A percentile compares a stretch with the other conserved stretches of the same genome.
Conservation (phyloP, 805 yeast species). For the Barnettozyma populi region DNA sequence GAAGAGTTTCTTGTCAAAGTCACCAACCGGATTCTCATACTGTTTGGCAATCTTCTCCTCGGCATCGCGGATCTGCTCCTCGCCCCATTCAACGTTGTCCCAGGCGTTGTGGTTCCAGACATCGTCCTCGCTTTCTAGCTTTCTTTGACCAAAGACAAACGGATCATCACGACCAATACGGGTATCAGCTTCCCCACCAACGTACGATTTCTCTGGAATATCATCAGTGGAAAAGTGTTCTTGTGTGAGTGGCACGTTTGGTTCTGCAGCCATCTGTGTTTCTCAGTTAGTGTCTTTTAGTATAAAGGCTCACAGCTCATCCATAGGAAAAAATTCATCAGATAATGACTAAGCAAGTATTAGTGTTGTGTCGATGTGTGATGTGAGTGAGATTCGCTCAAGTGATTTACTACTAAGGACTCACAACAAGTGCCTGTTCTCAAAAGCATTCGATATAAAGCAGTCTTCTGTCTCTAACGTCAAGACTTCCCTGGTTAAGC, state of each 20-base stretch:
- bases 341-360: background rate
- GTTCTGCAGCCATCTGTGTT: background rate
- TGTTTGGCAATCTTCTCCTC: slow-evolving; percentile 70
- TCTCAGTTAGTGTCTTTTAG: background rate
- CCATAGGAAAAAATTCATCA: background rate
- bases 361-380: no score
- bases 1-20: slow-evolving; percentile 72
- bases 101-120: slow-evolving; percentile 90
- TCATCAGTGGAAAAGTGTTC: background rate
- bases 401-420: no score
- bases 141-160: slow-evolving; percentile 87
- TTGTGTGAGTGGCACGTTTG: background rate
- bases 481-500: no score
- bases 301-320: no score
- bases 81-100: slow-evolving; percentile 98
- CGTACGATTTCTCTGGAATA: background rate
- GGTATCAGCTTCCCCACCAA: slow-evolving; percentile 27
- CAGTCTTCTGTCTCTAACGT: no score
- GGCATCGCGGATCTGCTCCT: slow-evolving; percentile 75
- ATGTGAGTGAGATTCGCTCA: no score
- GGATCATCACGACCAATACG: slow-evolving; percentile 84
- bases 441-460: no score
- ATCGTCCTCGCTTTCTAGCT: slow-evolving; percentile 61
- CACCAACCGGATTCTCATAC: slow-evolving; percentile 77
- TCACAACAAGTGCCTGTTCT: no score